Conservation (phyloP, 208 protist species). For the Trypanosoma cruzi region DNA sequence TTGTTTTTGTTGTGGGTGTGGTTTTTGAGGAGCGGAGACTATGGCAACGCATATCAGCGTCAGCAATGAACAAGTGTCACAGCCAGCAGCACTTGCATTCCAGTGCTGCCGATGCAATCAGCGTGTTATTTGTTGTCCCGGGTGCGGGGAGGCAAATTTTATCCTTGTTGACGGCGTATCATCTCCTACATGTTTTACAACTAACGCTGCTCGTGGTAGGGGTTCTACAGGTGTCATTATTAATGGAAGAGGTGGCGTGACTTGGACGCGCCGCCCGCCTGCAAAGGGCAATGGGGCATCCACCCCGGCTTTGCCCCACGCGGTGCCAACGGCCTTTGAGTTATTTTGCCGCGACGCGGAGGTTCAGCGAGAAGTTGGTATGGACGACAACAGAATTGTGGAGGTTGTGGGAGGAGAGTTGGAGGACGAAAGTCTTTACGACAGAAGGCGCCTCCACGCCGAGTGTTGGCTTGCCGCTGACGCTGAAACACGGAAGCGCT, state of each 20-base stretch:
- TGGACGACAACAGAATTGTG: not conserved
- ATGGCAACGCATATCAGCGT: not conserved
- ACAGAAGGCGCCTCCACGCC: slow-evolving; percentile 19
- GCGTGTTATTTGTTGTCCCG: slow-evolving; percentile 19
- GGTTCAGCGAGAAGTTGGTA: not conserved
- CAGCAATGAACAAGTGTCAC: not conserved
- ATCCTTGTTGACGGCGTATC: not conserved
- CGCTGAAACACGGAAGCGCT: slow-evolving; percentile 15
- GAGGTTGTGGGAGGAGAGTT: not conserved
- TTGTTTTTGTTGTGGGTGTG: not conserved
- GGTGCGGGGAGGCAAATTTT: slow-evolving; percentile 18
- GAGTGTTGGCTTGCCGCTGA: slow-evolving; percentile 37
- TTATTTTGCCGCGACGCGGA: slow-evolving; percentile 14
- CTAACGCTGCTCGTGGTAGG: not conserved
- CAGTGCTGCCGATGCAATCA: slow-evolving; percentile 22
- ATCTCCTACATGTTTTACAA: not conserved
- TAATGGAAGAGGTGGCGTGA: not conserved
- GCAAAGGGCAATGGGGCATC: no score
- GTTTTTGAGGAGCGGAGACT: no score
- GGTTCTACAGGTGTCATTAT: not conserved
- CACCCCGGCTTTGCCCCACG: not conserved
- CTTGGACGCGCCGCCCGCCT: not conserved
- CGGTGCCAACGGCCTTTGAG: slow-evolving; percentile 26
- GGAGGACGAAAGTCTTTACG: not conserved
- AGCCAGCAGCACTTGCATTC: not conserved